A percentile compares a stretch with the other conserved stretches of the same genome.
phyloP scores from a whole-genome alignment of 345 rosid species.

The Citrus trifoliata region DNA sequence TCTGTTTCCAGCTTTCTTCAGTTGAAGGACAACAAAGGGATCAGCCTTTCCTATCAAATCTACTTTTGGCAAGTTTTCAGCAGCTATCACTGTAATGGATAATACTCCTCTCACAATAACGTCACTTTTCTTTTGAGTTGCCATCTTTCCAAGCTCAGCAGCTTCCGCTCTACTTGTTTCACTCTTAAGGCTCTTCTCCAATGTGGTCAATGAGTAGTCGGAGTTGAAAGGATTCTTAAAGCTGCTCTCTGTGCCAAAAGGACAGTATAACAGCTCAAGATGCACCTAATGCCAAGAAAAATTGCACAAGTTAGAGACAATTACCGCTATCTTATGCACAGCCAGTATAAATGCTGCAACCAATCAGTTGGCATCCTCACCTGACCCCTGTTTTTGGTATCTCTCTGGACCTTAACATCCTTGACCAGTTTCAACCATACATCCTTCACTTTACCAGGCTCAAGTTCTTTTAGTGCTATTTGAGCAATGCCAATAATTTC shows the following conservation, averaged over 20 bases:
- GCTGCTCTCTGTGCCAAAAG: slow-evolving; percentile 57
- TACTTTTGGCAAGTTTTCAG: slow-evolving; percentile 67
- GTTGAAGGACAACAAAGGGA: slow-evolving; percentile 62
- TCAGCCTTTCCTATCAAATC: slow-evolving; percentile 84
- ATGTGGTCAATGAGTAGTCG: slow-evolving; percentile 57
- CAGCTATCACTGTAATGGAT: slow-evolving; percentile 65
- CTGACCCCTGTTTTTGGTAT: slow-evolving; percentile 80
- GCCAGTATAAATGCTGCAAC: not conserved
- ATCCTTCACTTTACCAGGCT: slow-evolving; percentile 85
- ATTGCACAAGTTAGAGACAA: not conserved
- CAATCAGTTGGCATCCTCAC: slow-evolving; percentile 26
- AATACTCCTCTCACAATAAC: slow-evolving; percentile 88
- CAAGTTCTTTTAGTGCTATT: slow-evolving; percentile 48
- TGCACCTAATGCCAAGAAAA: slow-evolving; percentile 57
- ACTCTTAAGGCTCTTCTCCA: slow-evolving; percentile 65
- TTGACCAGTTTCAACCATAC: slow-evolving; percentile 81
- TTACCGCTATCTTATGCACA: not conserved
- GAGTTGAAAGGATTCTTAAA: slow-evolving; percentile 50
- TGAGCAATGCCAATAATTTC: slow-evolving; percentile 80
- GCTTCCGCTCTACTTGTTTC: slow-evolving; percentile 35
- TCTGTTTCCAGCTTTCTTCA: slow-evolving; percentile 74
- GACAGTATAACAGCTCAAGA: slow-evolving; percentile 72
- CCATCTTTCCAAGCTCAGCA: slow-evolving; percentile 1
- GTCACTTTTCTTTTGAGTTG: slow-evolving; percentile 39
- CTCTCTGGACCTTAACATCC: slow-evolving; percentile 82